phyloP scores from a whole-genome alignment of 495 filamentous ascomycete genomes.

The Articulospora tetracladia region DNA sequence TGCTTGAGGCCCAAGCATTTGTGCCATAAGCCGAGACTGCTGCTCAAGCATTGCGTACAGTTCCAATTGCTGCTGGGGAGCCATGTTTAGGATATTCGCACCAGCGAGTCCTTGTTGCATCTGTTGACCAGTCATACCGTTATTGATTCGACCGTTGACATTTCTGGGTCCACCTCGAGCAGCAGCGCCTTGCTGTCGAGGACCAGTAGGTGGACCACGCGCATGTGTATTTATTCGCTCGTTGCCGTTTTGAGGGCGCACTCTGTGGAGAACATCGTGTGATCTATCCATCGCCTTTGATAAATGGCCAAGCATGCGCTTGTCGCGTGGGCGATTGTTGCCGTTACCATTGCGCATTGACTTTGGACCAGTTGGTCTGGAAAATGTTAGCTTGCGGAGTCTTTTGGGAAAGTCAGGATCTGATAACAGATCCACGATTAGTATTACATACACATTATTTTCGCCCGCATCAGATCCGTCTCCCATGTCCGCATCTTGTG shows the following conservation, averaged over 20 bases:
- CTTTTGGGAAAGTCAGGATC: constrained; percentile 2
- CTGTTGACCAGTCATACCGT: constrained; percentile 32
- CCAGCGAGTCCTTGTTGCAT: constrained; percentile 27
- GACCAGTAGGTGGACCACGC: constrained; percentile 71
- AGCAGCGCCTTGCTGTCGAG: constrained; percentile 33
- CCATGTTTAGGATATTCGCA: constrained; percentile 31
- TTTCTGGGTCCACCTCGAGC: constrained; percentile 35
- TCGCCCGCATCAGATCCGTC: constrained; percentile 45
- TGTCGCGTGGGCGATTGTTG: constrained; percentile 43
- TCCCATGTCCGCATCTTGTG: constrained; percentile 66
- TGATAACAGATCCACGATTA: constrained; percentile 21
- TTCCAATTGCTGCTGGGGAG: constrained; percentile 68
- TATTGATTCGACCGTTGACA: constrained; percentile 44
- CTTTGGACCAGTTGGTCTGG: constrained; percentile 91
- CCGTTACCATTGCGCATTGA: constrained; percentile 83
- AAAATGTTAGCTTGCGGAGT: constrained; percentile 8
- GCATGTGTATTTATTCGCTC: constrained; percentile 74
- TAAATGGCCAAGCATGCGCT: constrained; percentile 83
- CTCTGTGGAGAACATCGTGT: constrained; percentile 74
- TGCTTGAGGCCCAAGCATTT: constrained; percentile 32
- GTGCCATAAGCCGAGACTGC: constrained; percentile 80
- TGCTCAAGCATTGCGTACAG: constrained; percentile 84
- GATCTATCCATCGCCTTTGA: constrained; percentile 81
- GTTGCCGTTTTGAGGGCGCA: constrained; percentile 61
- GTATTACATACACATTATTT: constrained; percentile 61